Evolutionary conservation across 345 rosid species (phyloP).

Genomic region (Eucalyptus polyanthemos): DNA sequence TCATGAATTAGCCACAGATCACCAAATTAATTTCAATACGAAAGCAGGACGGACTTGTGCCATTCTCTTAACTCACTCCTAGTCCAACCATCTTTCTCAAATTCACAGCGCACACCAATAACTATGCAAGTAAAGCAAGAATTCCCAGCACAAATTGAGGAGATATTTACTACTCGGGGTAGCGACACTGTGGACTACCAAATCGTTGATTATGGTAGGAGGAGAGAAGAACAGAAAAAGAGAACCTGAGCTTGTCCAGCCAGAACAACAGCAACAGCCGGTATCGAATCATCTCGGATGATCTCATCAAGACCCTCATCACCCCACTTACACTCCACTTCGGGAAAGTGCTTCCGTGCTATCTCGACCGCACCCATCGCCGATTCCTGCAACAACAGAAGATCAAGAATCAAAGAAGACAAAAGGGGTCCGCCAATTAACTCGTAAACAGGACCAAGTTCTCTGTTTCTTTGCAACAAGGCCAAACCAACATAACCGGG

Average conservation of each 20-base stretch:
- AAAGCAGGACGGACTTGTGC: neutral
- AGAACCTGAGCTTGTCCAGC: constrained; percentile 84
- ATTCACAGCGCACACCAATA: neutral
- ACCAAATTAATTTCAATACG: neutral
- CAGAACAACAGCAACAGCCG: constrained; percentile 87
- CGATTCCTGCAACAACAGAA: constrained; percentile 41
- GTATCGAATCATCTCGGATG: constrained; percentile 44
- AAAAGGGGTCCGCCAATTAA: neutral
- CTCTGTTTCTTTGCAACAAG: neutral
- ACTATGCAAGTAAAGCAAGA: neutral
- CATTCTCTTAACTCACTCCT: neutral
- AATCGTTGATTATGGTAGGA: neutral
- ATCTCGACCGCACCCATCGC: constrained; percentile 69
- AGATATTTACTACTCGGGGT: neutral
- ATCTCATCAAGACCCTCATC: constrained; percentile 69
- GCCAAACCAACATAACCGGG: neutral
- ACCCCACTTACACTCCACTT: constrained; percentile 81
- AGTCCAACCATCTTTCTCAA: neutral
- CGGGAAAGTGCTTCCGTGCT: constrained; percentile 64
- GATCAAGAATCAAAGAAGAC: neutral
- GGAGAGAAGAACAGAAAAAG: neutral
- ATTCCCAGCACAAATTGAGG: neutral
- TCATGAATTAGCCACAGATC: neutral
- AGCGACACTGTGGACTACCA: neutral
- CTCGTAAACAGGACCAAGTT: neutral